A percentile compares a stretch with the other conserved stretches of the same genome.
These are phyloP conservation scores for Tolypocladium pustulatum DNA, from an alignment of 2,329 filamentous ascomycete genomes.

Conservation along the genomic window DNA sequence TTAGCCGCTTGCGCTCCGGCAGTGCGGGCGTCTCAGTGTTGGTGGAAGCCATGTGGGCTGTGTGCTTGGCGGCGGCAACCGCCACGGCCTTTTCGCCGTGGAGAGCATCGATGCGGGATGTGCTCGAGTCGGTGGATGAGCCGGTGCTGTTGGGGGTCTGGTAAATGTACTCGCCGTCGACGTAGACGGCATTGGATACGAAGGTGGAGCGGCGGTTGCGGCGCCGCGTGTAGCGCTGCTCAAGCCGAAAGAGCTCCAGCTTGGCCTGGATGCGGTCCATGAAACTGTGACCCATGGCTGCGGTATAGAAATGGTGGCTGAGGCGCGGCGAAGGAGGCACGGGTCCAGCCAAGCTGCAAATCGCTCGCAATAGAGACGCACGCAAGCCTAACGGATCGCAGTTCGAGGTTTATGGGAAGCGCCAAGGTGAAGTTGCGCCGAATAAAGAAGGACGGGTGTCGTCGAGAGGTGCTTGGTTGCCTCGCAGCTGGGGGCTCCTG, in stretches of 20 bases:
- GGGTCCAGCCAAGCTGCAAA: background rate
- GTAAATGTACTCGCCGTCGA: constrained; percentile 93
- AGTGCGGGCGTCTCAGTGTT: constrained; percentile 13
- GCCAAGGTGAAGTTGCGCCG: background rate
- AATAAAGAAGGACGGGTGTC: background rate
- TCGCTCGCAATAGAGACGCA: background rate
- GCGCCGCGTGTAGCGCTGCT: constrained; percentile 87
- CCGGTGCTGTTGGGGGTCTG: constrained; percentile 50
- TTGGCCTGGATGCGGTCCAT: constrained; percentile 53
- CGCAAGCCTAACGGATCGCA: background rate
- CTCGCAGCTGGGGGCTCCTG: background rate
- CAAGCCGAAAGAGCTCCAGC: constrained; percentile 86
- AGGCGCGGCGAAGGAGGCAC: background rate
- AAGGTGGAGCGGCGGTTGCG: constrained; percentile 81
- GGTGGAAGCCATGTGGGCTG: constrained; percentile 12
- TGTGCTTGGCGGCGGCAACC: constrained; percentile 13
- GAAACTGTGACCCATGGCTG: constrained; percentile 38
- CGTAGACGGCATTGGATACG: constrained; percentile 79
- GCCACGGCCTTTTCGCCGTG: constrained; percentile 20
- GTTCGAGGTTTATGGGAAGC: background rate
- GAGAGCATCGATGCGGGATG: constrained; percentile 23
- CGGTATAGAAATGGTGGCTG: constrained; percentile 1
- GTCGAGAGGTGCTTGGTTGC: background rate
- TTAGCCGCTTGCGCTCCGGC: constrained; percentile 36
- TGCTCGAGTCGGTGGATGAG: constrained; percentile 37